Base-by-base conservation (phyloP, 2,329 filamentous ascomycete genomes). In the Aspergillus neotritici region DNA sequence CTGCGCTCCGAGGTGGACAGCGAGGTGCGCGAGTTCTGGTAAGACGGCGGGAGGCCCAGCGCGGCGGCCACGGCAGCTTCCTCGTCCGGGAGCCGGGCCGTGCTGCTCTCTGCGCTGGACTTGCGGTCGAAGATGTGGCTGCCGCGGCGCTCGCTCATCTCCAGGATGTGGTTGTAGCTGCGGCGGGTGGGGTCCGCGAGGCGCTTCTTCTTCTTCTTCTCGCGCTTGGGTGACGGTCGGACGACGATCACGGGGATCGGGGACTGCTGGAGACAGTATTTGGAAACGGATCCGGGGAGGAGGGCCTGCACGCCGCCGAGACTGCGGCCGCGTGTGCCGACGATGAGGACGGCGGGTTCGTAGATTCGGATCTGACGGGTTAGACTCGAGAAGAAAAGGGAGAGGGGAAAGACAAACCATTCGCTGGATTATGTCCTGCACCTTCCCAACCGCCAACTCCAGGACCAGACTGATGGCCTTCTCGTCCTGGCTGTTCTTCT, bases 201-300 rank as follows among this genome's bases (percentile, higher is more conserved):
- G 25, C 90, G 82, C 71, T 95, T 95, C 46, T 79, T 77, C 68
- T 93, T 94, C 71, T 94, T 94, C 69, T 93, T 93, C 60, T 87
- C 80, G 14, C 90, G 84, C 69, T 94, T 94, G 48, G 86, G 85
- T 28, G 84, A 86, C 30, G 90, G 89, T 4, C 90, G 80, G 8
- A 95, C 90, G 28, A 96, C 90, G 25, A 95, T 90, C 6, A 95
- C 90, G 1, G 90, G 90, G 1, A 96, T 87, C 0, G 90, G 89
- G 2, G 87, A 94, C 63, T 94, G 90, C 62, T 96, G 90, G 10
- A 95, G 76, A 58, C 90, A 95, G 68, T 95, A 96, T 62, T 95
- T 95, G 17, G 87, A 94, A 34, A 95, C 90, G 0, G 86, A 93
- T 51, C 88, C 93, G 37, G 87, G 87, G 33, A 95, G 78, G 25